phyloP scores from a whole-genome alignment of 257 asterid species.

The Jaltomata sinuosa region DNA sequence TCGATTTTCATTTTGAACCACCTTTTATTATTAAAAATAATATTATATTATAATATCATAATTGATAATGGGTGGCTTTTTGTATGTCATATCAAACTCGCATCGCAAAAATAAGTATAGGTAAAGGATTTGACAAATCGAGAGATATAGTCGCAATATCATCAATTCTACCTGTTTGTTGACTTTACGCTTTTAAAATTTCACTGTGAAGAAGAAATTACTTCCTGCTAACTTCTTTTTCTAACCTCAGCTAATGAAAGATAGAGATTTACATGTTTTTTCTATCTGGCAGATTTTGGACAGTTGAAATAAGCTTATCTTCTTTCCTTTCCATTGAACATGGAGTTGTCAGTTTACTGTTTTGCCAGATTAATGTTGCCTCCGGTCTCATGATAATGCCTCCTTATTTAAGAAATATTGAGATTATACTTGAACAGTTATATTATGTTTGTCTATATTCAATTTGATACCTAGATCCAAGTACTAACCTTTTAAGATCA shows the following conservation, averaged over 20 bases:
- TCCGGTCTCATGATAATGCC: no score
- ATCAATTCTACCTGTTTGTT: background rate
- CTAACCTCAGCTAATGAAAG: background rate
- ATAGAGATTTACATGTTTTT: no score
- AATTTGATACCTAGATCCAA: no score
- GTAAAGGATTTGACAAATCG: background rate
- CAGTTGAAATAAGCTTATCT: no score
- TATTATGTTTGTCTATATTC: no score
- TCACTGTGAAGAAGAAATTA: background rate
- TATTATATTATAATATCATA: background rate
- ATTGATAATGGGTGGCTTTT: background rate
- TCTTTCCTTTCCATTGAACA: no score
- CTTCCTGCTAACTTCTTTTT: fast-evolving
- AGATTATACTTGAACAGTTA: no score
- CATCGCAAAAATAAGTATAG: background rate
- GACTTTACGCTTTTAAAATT: fast-evolving
- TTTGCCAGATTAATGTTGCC: no score
- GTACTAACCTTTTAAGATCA: no score
- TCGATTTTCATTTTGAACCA: background rate
- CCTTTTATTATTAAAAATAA: background rate
- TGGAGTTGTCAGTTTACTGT: no score
- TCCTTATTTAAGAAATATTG: no score
- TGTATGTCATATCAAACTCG: background rate
- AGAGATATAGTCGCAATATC: fast-evolving
- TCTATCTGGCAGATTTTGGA: no score